phyloP scores from a whole-genome alignment of 2,329 filamentous ascomycete species.

The Stagonosporopsis tanaceti region DNA sequence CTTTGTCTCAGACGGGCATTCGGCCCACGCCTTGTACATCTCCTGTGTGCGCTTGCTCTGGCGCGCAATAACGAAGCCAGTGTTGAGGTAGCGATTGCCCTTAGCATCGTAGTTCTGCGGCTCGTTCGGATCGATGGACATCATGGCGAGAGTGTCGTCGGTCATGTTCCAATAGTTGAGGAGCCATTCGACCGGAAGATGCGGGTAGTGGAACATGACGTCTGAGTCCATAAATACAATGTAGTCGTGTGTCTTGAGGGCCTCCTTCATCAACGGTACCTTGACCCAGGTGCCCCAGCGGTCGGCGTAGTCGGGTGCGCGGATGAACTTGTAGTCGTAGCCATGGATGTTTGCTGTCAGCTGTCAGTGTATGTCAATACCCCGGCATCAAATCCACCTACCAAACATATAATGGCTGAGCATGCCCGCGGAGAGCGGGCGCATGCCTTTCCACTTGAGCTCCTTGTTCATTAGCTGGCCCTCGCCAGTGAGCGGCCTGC shows the following conservation, averaged over 20 bases:
- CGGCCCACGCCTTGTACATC: constrained; percentile 50
- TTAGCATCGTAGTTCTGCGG: constrained; percentile 53
- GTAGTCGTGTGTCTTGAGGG: constrained; percentile 53
- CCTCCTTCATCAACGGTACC: constrained; percentile 56
- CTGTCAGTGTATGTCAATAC: constrained; percentile 20
- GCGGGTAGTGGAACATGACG: constrained; percentile 57
- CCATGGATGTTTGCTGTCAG: constrained; percentile 56
- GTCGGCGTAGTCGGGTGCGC: constrained; percentile 52
- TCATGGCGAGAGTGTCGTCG: constrained; percentile 55
- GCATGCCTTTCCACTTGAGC: constrained; percentile 49
- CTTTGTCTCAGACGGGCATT: constrained; percentile 46
- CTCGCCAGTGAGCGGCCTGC: constrained; percentile 43
- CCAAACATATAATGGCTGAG: constrained; percentile 51
- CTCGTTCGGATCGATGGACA: constrained; percentile 57
- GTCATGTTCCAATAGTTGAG: constrained; percentile 60
- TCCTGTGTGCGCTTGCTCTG: constrained; percentile 48
- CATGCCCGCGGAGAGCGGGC: constrained; percentile 49
- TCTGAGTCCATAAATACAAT: constrained; percentile 61
- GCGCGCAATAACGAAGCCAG: constrained; percentile 56
- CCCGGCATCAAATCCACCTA: constrained; percentile 17
- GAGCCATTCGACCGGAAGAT: constrained; percentile 60
- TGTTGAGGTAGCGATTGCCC: constrained; percentile 54
- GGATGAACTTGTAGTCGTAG: constrained; percentile 60
- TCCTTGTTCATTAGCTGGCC: constrained; percentile 49
- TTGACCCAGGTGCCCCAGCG: constrained; percentile 60